Conservation (phyloP, 2,329 filamentous ascomycete genomes). For the Trichoderma oligosporum region DNA sequence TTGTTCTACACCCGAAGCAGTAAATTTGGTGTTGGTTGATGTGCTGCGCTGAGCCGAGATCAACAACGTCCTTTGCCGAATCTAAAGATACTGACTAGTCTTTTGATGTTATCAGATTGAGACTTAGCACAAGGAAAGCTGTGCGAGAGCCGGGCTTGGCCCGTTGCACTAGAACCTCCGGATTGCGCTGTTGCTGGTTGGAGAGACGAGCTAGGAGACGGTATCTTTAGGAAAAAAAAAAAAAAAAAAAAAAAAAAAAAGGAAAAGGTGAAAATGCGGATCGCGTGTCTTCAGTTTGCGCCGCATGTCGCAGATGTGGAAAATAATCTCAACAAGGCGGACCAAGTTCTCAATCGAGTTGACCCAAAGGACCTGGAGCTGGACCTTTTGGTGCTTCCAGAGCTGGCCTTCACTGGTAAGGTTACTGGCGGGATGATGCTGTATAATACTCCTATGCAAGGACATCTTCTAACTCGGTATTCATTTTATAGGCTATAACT, state of each 20-base stretch:
- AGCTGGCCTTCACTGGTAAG: conserved; percentile 70
- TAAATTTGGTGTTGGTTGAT: conserved; percentile 1
- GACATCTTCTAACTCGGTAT: background rate
- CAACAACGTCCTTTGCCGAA: too few relatives aligned
- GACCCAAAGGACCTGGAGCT: conserved; percentile 58
- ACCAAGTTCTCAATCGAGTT: conserved; percentile 56
- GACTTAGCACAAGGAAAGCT: background rate
- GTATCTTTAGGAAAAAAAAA: too few relatives aligned
- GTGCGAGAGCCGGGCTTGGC: conserved; percentile 6
- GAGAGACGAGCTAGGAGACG: background rate
- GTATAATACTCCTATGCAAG: background rate
- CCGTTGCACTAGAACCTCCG: background rate
- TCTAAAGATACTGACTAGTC: background rate
- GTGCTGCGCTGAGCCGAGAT: too few relatives aligned
- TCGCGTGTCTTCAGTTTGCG: conserved; percentile 68
- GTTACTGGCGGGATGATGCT: conserved; percentile 4
- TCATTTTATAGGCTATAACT: conserved; percentile 65
- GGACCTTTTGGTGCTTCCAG: conserved; percentile 70
- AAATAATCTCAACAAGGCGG: conserved; percentile 66
- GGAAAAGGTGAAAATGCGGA: conserved; percentile 52
- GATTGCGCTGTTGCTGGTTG: background rate
- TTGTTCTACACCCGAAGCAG: conserved; percentile 10
- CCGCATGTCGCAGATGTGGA: conserved; percentile 66
- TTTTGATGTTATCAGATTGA: background rate
- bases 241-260: too few relatives aligned